Evolutionary conservation across 805 yeast species (phyloP), one percentile per base, ranked within the genome.

Genomic region (Suhomyces pyralidae): DNA sequence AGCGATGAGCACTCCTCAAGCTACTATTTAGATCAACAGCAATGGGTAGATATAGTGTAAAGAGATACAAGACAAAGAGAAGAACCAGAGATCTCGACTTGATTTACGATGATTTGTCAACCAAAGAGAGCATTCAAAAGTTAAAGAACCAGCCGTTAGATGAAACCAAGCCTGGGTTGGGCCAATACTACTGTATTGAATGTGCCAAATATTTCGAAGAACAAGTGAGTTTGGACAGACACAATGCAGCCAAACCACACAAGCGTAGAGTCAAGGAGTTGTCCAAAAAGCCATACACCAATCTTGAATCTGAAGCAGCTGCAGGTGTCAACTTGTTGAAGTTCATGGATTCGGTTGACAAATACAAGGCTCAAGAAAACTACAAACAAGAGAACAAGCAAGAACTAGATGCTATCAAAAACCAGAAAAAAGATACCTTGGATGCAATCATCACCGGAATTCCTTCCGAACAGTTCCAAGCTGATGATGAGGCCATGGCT

Each of bases 181-280:
- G 97, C 14, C 98, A 94, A 70, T 86, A 82, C 70, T 94, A 90
- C 69, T 94, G 98, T 70, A 79, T 94, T 50, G 96, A 91, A 58
- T 94, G 99, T 77, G 96, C 96, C 47, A 88, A 86, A 66, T 90
- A 94, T 70, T 90, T 84, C 64, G 97, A 92, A 66, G 84, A 85
- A 52, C 90, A 87, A 45, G 67, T 71, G 30, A 87, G 96, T 7
- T 76, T 89, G 51, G 83, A 82, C 55, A 78, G 85, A 12, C 99
- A 94, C 72, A 71, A 80, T 56, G 82, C 83, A 60, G 78, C 87
- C 3, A 92, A 91, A 64, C 80, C 84, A 7, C 99, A 94, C 71
- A 92, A 88, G 68, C 82, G 98, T 69, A 79, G 97, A 65, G 86
- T 88, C 24, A 88, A 85, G 67, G 87, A 83, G 40, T 75, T 94